Base-by-base conservation (phyloP, 1,139 yeast species). In the Trichomonascaceae sp. region DNA sequence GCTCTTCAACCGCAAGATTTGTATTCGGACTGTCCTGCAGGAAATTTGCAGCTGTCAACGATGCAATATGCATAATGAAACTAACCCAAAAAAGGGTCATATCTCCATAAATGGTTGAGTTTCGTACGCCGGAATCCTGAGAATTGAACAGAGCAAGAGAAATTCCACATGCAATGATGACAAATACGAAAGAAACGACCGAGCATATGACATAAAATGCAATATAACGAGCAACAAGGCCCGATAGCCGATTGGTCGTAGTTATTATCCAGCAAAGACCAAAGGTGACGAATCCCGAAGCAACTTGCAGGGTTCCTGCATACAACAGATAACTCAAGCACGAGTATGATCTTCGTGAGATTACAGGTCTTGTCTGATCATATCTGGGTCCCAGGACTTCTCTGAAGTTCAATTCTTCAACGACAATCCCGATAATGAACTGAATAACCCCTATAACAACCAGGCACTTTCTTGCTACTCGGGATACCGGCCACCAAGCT, bases 1-100 rank as follows among this genome's bases (percentile, higher is more conserved):
- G 63, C 52, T 62, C 69, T 57, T 75, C 76, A 7, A 74, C 77
- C 46, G 58, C 55, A 44, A 73, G 62, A 18, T 61, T 57, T 1
- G 66, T 65, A 65, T 52, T 53, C 0, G 73, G 73, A 9, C 50
- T 39, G 13, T 20, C 18, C 41, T 48, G 50, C 39, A 48, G 17
- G 30, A 48, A 39, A n/a, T 30, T 30, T 2, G 50, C 22, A 6
- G 45, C 45, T 22, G 50, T 48, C 38, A 48, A 22, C n/a, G 50
- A 36, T 20, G 45, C 30, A 13, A 48, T 24, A 17, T 48, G 45
- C 45, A 48, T 18, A 12, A 48, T 48, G 38, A 48, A 48, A 20
- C 45, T 48, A 22, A 44, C 43, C 50, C 50, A 48, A n/a, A 44
- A 48, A 9, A 48, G 20, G 9, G 43, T 39, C 9, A 48, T 27